These are phyloP conservation scores for Zoysia matrella DNA, from an alignment of 202 grass and related monocot species.

Conservation along the genomic window DNA sequence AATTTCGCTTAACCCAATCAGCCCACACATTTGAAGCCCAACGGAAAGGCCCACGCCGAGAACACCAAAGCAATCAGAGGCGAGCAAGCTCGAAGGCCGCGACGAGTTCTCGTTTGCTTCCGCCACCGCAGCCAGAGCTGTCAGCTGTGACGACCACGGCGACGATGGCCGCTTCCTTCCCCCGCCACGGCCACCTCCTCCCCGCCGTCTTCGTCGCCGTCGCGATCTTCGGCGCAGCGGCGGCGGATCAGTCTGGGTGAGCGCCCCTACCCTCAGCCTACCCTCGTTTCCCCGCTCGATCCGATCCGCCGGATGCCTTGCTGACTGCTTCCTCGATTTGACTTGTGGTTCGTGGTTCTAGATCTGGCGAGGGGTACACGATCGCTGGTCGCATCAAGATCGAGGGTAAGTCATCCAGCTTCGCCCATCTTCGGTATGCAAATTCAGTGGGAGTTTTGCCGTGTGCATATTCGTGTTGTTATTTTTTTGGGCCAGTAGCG, in stretches of 20 bases:
- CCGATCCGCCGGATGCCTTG: constrained; percentile 25
- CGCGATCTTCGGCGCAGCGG: not conserved
- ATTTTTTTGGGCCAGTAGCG: no score
- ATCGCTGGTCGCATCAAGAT: constrained; percentile 88
- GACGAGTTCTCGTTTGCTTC: constrained; percentile 10
- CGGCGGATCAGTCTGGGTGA: constrained; percentile 47
- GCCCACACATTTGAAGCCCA: not conserved
- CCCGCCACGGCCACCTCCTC: constrained; percentile 2
- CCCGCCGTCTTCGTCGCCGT: constrained; percentile 19
- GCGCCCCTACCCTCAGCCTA: not conserved
- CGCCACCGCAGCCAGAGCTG: constrained; percentile 11
- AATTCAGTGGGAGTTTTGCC: not conserved
- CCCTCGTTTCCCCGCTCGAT: constrained; percentile 24
- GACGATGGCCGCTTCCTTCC: constrained; percentile 38
- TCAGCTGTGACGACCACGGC: constrained; percentile 26
- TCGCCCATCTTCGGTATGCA: not conserved
- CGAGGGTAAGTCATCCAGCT: constrained; percentile 51
- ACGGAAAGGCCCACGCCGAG: not conserved
- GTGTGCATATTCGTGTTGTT: not conserved
- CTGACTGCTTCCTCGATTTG: constrained; percentile 26
- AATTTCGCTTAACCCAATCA: not conserved
- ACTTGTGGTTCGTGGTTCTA: constrained; percentile 38
- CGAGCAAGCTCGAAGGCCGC: not conserved
- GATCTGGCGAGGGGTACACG: constrained; percentile 68
- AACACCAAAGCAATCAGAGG: not conserved